Evolutionary conservation across 1,284 basidiomycete species (phyloP).

Genomic region (Cerioporus squamosus): DNA sequence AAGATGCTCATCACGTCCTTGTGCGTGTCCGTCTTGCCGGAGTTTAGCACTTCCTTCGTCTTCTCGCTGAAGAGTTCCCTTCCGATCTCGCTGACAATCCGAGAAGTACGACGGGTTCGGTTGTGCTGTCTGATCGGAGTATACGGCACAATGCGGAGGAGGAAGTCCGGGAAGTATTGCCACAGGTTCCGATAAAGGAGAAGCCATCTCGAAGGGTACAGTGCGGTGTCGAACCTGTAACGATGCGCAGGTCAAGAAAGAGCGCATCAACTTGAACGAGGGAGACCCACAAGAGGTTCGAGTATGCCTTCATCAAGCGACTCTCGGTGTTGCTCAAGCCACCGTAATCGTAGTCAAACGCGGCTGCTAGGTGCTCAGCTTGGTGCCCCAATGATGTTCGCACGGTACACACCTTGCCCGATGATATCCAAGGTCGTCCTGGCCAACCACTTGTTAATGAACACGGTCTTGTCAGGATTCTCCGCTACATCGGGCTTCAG

Average conservation of each 20-base stretch:
- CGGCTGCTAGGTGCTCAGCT: slow-evolving; percentile 13
- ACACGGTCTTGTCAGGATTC: slow-evolving; percentile 19
- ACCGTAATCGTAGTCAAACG: slow-evolving; percentile 22
- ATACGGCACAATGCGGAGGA: slow-evolving; percentile 29
- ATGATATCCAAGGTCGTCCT: slow-evolving; percentile 51
- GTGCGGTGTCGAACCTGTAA: slow-evolving; percentile 18
- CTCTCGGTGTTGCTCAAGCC: slow-evolving; percentile 24
- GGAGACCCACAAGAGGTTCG: slow-evolving; percentile 37
- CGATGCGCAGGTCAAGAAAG: neutral
- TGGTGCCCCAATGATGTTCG: too few relatives aligned
- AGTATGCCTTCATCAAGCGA: slow-evolving; percentile 26
- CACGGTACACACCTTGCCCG: slow-evolving; percentile 30
- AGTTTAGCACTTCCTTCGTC: neutral
- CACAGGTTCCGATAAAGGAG: slow-evolving; percentile 30
- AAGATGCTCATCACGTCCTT: slow-evolving; percentile 47
- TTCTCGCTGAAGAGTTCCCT: slow-evolving; percentile 25
- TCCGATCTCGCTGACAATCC: slow-evolving; percentile 24
- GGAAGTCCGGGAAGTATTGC: slow-evolving; percentile 28
- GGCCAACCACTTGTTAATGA: slow-evolving; percentile 44
- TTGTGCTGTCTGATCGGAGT: slow-evolving; percentile 31
- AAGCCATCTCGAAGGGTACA: slow-evolving; percentile 27
- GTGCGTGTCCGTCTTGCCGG: slow-evolving; percentile 14
- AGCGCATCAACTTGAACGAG: neutral
- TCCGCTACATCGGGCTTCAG: slow-evolving; percentile 17
- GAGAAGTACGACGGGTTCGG: slow-evolving; percentile 28